A percentile compares a stretch with the other conserved stretches of the same genome.
Evolutionary conservation across 2,329 filamentous ascomycete genomes (phyloP).

Genomic region (Curvularia lunata): DNA sequence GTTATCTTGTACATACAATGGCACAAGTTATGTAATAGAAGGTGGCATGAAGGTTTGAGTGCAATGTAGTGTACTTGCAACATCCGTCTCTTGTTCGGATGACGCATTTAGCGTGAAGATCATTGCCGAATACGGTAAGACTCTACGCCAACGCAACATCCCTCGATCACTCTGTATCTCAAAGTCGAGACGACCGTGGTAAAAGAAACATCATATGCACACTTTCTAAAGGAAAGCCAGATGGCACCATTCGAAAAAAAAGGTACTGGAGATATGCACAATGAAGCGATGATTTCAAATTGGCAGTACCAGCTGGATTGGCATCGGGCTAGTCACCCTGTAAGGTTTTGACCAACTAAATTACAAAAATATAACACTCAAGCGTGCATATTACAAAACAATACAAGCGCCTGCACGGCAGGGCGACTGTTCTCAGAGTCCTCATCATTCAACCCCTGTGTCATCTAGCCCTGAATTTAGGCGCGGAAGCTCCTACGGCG

Average conservation of each 20-base stretch:
- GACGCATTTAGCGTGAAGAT: conserved; percentile 1
- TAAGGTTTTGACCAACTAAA: not conserved
- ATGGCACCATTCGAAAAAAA: not conserved
- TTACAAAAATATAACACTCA: not conserved
- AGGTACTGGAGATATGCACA: no score
- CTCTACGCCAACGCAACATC: not conserved
- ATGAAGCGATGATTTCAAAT: not conserved
- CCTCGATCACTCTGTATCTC: not conserved
- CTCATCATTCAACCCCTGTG: not conserved
- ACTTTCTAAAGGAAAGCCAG: not conserved
- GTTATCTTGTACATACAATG: not conserved
- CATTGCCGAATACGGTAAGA: not conserved
- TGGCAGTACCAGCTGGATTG: not conserved
- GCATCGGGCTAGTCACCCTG: not conserved
- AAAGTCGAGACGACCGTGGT: not conserved
- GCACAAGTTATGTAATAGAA: not conserved
- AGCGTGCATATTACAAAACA: conserved; percentile 1
- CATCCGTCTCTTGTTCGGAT: not conserved
- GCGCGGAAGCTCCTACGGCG: conserved; percentile 19
- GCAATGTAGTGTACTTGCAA: not conserved
- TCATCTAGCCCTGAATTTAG: conserved; percentile 5
- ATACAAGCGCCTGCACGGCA: not conserved
- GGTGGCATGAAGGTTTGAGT: not conserved
- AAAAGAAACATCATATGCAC: not conserved
- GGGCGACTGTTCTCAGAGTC: not conserved